phyloP scores from a whole-genome alignment of 2,329 filamentous ascomycete genomes.

The Talaromyces sp. region DNA sequence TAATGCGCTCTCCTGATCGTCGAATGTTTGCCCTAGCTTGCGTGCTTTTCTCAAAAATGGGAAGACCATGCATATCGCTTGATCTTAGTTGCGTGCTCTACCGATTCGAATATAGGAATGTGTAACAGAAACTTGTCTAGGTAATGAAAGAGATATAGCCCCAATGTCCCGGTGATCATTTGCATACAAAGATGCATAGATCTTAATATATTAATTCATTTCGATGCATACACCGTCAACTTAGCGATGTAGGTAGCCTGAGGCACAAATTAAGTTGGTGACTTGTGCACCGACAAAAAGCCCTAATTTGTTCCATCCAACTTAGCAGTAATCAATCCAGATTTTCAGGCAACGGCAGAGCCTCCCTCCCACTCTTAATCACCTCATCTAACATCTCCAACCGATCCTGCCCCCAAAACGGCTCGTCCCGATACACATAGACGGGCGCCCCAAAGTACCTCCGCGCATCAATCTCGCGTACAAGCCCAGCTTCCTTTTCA shows the following conservation, averaged over 20 bases:
- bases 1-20: not conserved
- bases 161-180: not conserved
- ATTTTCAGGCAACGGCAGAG: not conserved
- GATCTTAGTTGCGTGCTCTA: not conserved
- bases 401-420: constrained; percentile 30
- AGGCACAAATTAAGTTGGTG: not conserved
- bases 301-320: not conserved
- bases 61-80: not conserved
- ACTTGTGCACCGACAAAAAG: not conserved
- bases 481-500: constrained; percentile 15
- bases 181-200: not conserved
- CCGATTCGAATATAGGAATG: not conserved
- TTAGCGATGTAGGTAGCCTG: not conserved
- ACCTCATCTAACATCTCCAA: constrained; percentile 26
- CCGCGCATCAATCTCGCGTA: constrained; percentile 20
- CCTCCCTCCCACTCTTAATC: constrained; percentile 22
- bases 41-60: not conserved
- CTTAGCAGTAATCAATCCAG: not conserved
- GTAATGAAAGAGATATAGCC: not conserved
- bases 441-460: constrained; percentile 26
- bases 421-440: constrained; percentile 24
- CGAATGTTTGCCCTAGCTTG: not conserved
- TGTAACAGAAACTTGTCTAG: not conserved
- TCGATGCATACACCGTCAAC: not conserved
- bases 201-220: not conserved